Conservation (phyloP, 768 basidiomycete genomes). For the Butyriboletus loyo region DNA sequence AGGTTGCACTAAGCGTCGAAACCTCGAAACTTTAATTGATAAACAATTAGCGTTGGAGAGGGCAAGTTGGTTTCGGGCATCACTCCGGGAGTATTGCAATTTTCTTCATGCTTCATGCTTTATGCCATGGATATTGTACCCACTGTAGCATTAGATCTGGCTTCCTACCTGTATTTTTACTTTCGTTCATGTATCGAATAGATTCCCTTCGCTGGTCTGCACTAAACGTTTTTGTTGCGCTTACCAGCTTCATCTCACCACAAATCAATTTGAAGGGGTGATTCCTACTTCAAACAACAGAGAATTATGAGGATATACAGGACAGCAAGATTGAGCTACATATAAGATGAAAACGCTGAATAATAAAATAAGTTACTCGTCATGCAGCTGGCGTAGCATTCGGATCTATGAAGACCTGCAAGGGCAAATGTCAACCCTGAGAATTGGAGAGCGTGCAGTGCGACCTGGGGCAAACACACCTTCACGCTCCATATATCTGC, state of each 20-base stretch:
- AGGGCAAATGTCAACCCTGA: background rate
- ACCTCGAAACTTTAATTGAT: background rate
- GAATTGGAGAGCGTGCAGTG: background rate
- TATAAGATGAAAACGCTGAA: constrained; percentile 7
- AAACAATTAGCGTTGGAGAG: background rate
- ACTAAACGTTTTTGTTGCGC: too few species aligned
- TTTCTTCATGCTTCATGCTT: background rate
- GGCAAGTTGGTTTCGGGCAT: background rate
- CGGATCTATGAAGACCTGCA: constrained; percentile 46
- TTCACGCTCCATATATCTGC: constrained; percentile 77
- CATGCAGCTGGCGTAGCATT: constrained; percentile 29
- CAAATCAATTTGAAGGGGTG: background rate
- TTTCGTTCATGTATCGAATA: constrained; percentile 17
- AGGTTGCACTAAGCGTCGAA: constrained; percentile 16
- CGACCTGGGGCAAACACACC: constrained; percentile 38
- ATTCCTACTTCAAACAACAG: background rate
- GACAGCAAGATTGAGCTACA: constrained; percentile 8
- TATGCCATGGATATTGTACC: constrained; percentile 5
- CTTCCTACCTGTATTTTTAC: constrained; percentile 18
- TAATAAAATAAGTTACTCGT: constrained; percentile 24
- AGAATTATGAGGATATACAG: constrained; percentile 6
- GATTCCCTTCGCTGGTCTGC: background rate
- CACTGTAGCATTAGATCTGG: constrained; percentile 23
- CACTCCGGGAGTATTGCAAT: background rate
- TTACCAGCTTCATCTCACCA: background rate